These are phyloP conservation scores for Mycosarcoma mackinlayi DNA, from an alignment of 1,284 basidiomycete genomes.

Conservation along the genomic window DNA sequence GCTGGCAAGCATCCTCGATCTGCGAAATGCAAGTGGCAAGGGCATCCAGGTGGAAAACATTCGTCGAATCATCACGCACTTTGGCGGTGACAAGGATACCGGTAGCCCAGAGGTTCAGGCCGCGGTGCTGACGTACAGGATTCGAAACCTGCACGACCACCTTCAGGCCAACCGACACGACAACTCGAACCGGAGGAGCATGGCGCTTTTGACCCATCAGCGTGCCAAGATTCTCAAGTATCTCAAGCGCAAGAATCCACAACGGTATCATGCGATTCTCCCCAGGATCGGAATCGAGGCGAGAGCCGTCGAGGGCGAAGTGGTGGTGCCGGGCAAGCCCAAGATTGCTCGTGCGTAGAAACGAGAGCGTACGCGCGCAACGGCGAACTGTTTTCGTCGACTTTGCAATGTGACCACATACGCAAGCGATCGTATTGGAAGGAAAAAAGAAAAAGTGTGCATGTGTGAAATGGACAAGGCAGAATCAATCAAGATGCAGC, in stretches of 20 bases:
- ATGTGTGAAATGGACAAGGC: not conserved
- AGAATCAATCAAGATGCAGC: slow-evolving; percentile 21
- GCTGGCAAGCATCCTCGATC: slow-evolving; percentile 80
- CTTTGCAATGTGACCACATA: no score
- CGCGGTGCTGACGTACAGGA: slow-evolving; percentile 85
- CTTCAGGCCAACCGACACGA: slow-evolving; percentile 78
- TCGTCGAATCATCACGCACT: slow-evolving; percentile 80
- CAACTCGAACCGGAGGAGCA: slow-evolving; percentile 78
- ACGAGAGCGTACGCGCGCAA: not conserved
- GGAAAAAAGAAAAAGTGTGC: not conserved
- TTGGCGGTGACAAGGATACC: slow-evolving; percentile 77
- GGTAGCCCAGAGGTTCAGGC: slow-evolving; percentile 89
- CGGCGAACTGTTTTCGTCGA: no score
- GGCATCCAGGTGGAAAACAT: slow-evolving; percentile 89
- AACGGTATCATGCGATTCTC: slow-evolving; percentile 80
- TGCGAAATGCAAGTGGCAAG: slow-evolving; percentile 84
- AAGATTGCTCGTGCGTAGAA: slow-evolving; percentile 36
- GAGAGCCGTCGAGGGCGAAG: slow-evolving; percentile 86
- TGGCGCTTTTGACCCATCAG: slow-evolving; percentile 82
- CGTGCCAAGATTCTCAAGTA: slow-evolving; percentile 86
- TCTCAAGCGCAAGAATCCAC: slow-evolving; percentile 76
- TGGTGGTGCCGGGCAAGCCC: slow-evolving; percentile 70
- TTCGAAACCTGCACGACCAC: slow-evolving; percentile 84
- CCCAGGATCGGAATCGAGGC: slow-evolving; percentile 81
- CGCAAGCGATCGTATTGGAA: not conserved